Percentiles rank a stretch among this genome's conserved stretches.
Evolutionary conservation across 1,139 yeast species (phyloP).

Genomic region (Kodamaea alishanica): DNA sequence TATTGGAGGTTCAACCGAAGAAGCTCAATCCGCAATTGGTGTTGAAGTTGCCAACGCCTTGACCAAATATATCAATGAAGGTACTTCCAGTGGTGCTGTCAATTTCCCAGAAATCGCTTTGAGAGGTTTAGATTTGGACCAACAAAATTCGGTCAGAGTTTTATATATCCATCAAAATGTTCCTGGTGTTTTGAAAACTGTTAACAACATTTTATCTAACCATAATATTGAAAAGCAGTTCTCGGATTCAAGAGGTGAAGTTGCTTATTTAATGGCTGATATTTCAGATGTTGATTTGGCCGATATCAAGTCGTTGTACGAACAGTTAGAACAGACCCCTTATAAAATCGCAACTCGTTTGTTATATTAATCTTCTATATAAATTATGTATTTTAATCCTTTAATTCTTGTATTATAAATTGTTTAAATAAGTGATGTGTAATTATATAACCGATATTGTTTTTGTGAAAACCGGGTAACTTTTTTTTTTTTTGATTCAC

Average conservation of each 20-base stretch:
- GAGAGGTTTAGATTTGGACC: slow-evolving; percentile 86
- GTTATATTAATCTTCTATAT: slow-evolving; percentile 52
- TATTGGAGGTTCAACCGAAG: slow-evolving; percentile 99
- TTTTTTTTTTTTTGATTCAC: slow-evolving; percentile 3
- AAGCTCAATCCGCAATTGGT: slow-evolving; percentile 98
- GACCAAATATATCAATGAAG: slow-evolving; percentile 92
- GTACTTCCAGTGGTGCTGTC: slow-evolving; percentile 93
- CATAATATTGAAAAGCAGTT: slow-evolving; percentile 98
- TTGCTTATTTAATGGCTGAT: slow-evolving; percentile 98
- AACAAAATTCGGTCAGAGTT: slow-evolving; percentile 85
- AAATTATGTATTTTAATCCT: background rate
- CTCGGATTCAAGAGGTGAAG: slow-evolving; percentile 92
- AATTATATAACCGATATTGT: background rate
- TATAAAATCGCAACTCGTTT: slow-evolving; percentile 90
- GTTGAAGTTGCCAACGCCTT: slow-evolving; percentile 86
- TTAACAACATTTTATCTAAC: slow-evolving; percentile 89
- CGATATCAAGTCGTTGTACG: slow-evolving; percentile 81
- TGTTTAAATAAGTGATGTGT: background rate
- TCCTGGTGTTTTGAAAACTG: slow-evolving; percentile 98
- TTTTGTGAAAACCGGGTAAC: slow-evolving; percentile 4
- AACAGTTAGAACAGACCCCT: slow-evolving; percentile 84
- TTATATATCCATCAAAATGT: slow-evolving; percentile 95
- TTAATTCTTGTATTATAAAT: background rate
- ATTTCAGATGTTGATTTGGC: slow-evolving; percentile 78
- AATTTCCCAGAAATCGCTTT: slow-evolving; percentile 98